Conservation (phyloP, 495 filamentous ascomycete species). For the Penicillium subrubescens region DNA sequence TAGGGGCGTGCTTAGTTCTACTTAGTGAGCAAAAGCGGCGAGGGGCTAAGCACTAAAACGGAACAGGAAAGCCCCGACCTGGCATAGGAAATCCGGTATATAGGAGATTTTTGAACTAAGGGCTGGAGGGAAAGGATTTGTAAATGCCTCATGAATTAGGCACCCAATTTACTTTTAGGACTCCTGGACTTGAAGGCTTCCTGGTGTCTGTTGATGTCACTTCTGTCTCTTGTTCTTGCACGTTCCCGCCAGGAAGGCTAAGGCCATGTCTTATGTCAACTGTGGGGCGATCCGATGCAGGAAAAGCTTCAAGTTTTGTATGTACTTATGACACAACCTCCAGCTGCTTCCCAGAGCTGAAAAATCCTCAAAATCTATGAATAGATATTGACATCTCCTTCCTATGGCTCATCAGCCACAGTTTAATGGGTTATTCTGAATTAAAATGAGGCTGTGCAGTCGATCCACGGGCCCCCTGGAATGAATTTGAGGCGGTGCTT, state of each 20-base stretch:
- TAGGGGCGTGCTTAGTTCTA: background rate
- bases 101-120: too few species aligned
- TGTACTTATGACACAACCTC: background rate
- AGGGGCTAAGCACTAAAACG: background rate
- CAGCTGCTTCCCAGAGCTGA: background rate
- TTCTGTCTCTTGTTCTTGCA: background rate
- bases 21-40: background rate
- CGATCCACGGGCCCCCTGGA: background rate
- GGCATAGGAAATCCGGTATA: too few species aligned
- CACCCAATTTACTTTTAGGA: background rate
- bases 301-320: background rate
- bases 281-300: background rate
- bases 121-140: too few species aligned
- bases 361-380: background rate
- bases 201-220: background rate
- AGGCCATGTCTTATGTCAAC: conserved; percentile 8
- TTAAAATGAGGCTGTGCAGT: conserved; percentile 16
- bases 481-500: conserved; percentile 20
- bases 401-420: conserved; percentile 2
- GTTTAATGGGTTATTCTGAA: too few species aligned
- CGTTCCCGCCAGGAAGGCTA: conserved; percentile 3
- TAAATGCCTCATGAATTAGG: background rate
- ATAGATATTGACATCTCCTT: background rate
- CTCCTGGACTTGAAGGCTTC: background rate
- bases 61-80: background rate